Percentiles rank a stretch among this genome's conserved stretches.
phyloP scores from a whole-genome alignment of 176 grass and related monocot species.

The Oryza rufipogon region DNA sequence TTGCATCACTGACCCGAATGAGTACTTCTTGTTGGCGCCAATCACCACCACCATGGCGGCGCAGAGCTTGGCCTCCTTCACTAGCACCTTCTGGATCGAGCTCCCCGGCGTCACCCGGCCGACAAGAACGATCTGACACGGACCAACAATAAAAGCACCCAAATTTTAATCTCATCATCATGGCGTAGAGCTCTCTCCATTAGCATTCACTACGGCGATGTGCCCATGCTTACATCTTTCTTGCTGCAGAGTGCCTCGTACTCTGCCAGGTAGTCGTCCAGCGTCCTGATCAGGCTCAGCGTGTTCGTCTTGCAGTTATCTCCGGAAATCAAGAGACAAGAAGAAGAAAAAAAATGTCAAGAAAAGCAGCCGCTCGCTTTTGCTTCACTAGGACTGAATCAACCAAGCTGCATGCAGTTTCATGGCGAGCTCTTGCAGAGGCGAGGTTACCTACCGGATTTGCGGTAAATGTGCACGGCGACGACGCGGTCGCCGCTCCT shows the following conservation, averaged over 20 bases:
- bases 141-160: constrained; percentile 16
- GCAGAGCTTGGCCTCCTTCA: constrained; percentile 89
- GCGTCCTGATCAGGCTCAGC: constrained; percentile 67
- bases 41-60: constrained; percentile 76
- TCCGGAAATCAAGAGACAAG: constrained; percentile 27
- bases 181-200: neutral
- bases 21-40: constrained; percentile 80
- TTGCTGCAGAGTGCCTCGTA: constrained; percentile 70
- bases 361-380: neutral
- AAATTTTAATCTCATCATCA: constrained; percentile 18
- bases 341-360: neutral
- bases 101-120: constrained; percentile 81
- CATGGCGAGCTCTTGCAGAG: neutral
- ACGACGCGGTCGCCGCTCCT: constrained; percentile 76
- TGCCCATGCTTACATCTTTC: constrained; percentile 63
- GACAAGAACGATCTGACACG: constrained; percentile 68
- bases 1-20: constrained; percentile 62
- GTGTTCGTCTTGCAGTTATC: constrained; percentile 76
- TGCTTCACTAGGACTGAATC: neutral
- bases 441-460: constrained; percentile 56
- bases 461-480: constrained; percentile 90
- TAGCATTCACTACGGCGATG: neutral
- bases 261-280: constrained; percentile 77
- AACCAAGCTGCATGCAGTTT: constrained; percentile 31
- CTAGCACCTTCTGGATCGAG: constrained; percentile 80